phyloP scores from a whole-genome alignment of 768 basidiomycete species.

The Mycena galopus region DNA sequence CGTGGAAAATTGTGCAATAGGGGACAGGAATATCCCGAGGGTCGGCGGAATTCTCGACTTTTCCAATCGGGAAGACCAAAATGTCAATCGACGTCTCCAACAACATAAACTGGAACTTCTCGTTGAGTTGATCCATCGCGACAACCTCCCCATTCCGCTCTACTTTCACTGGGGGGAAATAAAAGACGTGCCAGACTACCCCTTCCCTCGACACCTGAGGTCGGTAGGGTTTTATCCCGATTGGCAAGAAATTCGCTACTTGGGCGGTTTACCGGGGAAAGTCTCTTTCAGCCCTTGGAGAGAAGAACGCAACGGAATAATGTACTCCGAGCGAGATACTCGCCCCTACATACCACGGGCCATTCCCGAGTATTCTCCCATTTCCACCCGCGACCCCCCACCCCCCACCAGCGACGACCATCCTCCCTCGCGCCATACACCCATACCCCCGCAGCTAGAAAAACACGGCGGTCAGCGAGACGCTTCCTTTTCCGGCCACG shows the following conservation, averaged over 20 bases:
- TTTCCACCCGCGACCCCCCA: background rate
- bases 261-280: background rate
- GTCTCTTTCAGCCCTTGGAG: constrained; percentile 15
- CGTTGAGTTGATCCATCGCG: background rate
- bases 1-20: background rate
- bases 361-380: too few species aligned
- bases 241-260: background rate
- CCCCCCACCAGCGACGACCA: background rate
- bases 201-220: constrained; percentile 3
- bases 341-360: background rate
- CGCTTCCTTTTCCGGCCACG: too few species aligned
- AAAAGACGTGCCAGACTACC: background rate
- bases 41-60: constrained; percentile 28
- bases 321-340: background rate
- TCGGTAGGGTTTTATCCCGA: background rate
- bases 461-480: too few species aligned
- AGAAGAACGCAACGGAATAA: background rate
- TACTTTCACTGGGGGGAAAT: constrained; percentile 18
- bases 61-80: background rate
- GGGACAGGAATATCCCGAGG: constrained; percentile 1
- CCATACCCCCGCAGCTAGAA: too few species aligned
- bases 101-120: background rate
- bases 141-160: constrained; percentile 13
- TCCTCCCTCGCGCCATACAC: too few species aligned
- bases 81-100: background rate